phyloP scores from a whole-genome alignment of 2,329 filamentous ascomycete species.

The Oidium heveae region DNA sequence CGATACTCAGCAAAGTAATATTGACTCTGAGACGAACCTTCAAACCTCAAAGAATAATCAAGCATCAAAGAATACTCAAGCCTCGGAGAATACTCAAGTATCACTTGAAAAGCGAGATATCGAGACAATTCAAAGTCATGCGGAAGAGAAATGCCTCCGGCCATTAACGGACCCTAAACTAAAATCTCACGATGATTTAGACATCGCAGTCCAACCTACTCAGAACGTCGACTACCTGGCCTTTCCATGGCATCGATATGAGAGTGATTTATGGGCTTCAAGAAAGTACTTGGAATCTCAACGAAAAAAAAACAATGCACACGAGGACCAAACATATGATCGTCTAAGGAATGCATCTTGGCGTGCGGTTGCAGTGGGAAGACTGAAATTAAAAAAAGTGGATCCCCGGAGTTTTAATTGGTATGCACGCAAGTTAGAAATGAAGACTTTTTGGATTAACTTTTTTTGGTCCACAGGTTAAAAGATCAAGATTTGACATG shows the following conservation, averaged over 20 bases:
- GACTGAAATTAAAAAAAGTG: slow-evolving; percentile 65
- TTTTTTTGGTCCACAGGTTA: slow-evolving; percentile 1
- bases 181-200: slow-evolving; percentile 25
- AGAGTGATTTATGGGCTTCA: slow-evolving; percentile 94
- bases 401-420: slow-evolving; percentile 85
- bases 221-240: slow-evolving; percentile 87
- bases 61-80: too few relatives aligned
- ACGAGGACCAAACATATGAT: slow-evolving; percentile 32
- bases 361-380: slow-evolving; percentile 88
- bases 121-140: not conserved
- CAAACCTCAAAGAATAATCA: too few relatives aligned
- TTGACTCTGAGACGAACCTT: not conserved
- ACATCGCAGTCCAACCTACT: slow-evolving; percentile 32
- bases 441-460: not conserved
- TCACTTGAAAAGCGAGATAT: too few relatives aligned
- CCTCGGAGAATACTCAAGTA: not conserved
- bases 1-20: not conserved
- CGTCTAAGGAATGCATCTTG: slow-evolving; percentile 88
- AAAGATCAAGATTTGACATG: slow-evolving; percentile 5
- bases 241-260: slow-evolving; percentile 55
- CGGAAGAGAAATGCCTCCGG: not conserved
- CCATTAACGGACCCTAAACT: not conserved
- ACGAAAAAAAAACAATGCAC: slow-evolving; percentile 37
- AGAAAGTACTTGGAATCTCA: slow-evolving; percentile 83
- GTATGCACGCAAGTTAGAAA: slow-evolving; percentile 25